Base-by-base conservation (phyloP, 768 basidiomycete species). In the Solioccasus polychromus region DNA sequence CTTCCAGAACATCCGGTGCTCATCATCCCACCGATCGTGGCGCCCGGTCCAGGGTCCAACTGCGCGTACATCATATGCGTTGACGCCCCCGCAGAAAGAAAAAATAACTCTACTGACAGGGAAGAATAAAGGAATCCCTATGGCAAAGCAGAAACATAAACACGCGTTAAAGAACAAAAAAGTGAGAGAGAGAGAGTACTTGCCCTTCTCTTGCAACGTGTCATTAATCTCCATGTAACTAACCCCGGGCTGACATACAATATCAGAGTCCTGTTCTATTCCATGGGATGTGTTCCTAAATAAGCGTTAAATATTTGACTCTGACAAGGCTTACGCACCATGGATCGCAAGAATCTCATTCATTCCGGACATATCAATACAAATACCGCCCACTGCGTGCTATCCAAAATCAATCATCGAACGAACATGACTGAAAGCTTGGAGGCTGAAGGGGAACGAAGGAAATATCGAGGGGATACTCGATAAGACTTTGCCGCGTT, bases 1-100 rank as follows among this genome's bases (percentile, higher is more conserved):
- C 91, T 92, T 47, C 91, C 90, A 5, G 84, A 87, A 55, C 90
- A 92, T 0, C 91, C 88, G 0, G 89, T 93, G 44, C 85, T 85
- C 23, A 88, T 71, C 86, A 92, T 92, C 0, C 89, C 89, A 8
- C 90, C 89, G 29, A 92, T 80, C 0, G 87, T 92, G 1, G 90
- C 90, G 20, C 82, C 78, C 1, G 86, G 88, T 9, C 75, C 88
- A 1, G 86, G 86, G 51, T 88, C 86, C 29, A 88, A 74, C 86
- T 88, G 50, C n/a, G 17, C 17, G 15, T 9, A 50, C 10, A 18
- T 40, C 3, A 49, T 18, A 9, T 36, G n/a, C n/a, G n/a, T n/a
- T n/a, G n/a, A n/a, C n/a, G n/a, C n/a, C n/a, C n/a, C n/a, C n/a
- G n/a, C n/a, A n/a, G n/a, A n/a, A n/a, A n/a, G n/a, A 15, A n/a